Evolutionary conservation across 2,329 filamentous ascomycete species (phyloP), one percentile per base, ranked within the genome.

Genomic region (Xylaria sp.): DNA sequence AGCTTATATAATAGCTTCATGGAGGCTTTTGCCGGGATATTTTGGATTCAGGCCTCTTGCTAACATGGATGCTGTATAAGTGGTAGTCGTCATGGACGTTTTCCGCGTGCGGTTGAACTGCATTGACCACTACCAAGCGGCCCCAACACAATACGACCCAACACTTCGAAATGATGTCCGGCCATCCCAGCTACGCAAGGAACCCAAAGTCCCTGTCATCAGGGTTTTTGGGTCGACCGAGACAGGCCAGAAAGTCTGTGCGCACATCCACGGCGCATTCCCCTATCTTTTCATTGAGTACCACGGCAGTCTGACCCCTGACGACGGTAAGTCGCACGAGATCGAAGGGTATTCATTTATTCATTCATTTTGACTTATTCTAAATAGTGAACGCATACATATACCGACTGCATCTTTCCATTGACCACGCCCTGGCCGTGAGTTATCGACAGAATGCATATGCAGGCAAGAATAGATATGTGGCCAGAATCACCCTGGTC

Each of bases 271-370:
- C 80, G 96, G 97, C 68, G 94, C 93, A 25, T 94, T 99, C 75
- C 96, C 96, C 1, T 99, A 99, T 77, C 83, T 98, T n/a, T 98
- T 94, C 78, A 85, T 99, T 64, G 91, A 95, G 78, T 97, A 97
- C 78, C 83, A 86, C 56, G 94, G 92, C 25, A 87, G 86, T 73
- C 79, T 96, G 68, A 85, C 84, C 46, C 83, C 85, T 10, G 86
- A 91, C 70, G 86, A 90, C 78, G 91, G 93, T 94, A 80, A 77
- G 87, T 55, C 48, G 53, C 45, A 60, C 55, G 72, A 43, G 74
- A 73, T 64, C 65, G 73, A 60, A 77, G 60, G 41, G 9, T 67
- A 32, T 12, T 25, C 34, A n/a, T n/a, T n/a, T n/a, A n/a, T n/a
- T n/a, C n/a, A n/a, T n/a, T n/a, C 50, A 39, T 58, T 67, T 65